These are phyloP conservation scores for Penicillium paneum DNA, from an alignment of 2,329 filamentous ascomycete species.

Conservation along the genomic window DNA sequence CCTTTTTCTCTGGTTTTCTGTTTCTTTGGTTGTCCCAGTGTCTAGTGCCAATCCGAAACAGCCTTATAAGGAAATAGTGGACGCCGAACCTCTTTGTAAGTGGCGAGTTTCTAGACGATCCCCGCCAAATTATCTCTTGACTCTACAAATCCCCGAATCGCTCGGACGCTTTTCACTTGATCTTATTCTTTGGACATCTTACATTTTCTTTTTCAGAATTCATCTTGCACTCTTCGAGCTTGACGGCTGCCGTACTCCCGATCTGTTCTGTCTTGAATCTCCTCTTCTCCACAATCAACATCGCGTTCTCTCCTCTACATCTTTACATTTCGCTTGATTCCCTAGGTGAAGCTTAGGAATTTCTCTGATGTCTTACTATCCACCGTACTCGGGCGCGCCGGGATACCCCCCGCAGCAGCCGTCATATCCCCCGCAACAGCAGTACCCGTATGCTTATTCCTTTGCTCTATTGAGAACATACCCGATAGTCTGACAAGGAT, in stretches of 20 bases:
- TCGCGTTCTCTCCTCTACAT: conserved; percentile 7
- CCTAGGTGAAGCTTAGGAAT: not conserved
- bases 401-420: conserved; percentile 53
- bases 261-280: conserved; percentile 19
- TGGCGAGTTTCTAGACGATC: conserved; percentile 7
- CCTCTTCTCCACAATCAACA: conserved; percentile 22
- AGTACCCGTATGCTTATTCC: conserved; percentile 38
- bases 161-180: not conserved
- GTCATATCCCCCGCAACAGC: conserved; percentile 40
- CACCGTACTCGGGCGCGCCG: conserved; percentile 55
- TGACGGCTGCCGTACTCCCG: conserved; percentile 21
- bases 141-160: not conserved
- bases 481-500: conserved; percentile 5
- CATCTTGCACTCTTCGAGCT: conserved; percentile 5
- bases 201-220: not conserved
- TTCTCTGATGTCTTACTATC: conserved; percentile 60
- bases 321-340: conserved; percentile 9
- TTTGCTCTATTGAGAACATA: conserved; percentile 2
- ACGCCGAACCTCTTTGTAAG: conserved; percentile 5
- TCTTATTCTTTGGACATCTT: not conserved
- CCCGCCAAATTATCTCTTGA: not conserved
- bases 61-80: conserved; percentile 11
- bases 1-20: not conserved
- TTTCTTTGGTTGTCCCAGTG: not conserved
- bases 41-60: not conserved